phyloP scores from a whole-genome alignment of 768 basidiomycete genomes.

The Suillus fuscotomentosus region DNA sequence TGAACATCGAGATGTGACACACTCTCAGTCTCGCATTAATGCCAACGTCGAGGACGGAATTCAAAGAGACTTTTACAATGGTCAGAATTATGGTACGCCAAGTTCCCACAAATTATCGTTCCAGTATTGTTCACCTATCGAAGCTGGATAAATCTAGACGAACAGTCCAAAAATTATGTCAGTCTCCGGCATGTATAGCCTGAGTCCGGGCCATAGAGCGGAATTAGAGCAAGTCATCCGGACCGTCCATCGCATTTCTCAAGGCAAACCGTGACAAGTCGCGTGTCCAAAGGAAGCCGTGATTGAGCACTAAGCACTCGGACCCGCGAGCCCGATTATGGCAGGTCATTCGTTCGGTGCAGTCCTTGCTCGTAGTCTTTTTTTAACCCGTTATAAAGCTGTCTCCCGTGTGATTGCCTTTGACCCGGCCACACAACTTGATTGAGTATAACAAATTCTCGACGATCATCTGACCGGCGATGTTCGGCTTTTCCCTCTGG shows the following conservation, averaged over 20 bases:
- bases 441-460: constrained; percentile 27
- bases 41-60: constrained; percentile 14
- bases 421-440: constrained; percentile 27
- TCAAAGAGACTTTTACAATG: constrained; percentile 33
- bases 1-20: constrained; percentile 50
- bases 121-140: not conserved
- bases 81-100: constrained; percentile 23
- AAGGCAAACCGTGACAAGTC: constrained; percentile 4
- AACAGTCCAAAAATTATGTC: constrained; percentile 32
- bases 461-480: constrained; percentile 10
- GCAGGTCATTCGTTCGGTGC: constrained; percentile 32
- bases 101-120: not conserved
- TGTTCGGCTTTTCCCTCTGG: not conserved
- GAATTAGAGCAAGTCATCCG: constrained; percentile 36
- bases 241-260: constrained; percentile 16
- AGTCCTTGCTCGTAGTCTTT: not conserved
- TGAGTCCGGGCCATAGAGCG: constrained; percentile 30
- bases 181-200: constrained; percentile 30
- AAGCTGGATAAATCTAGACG: constrained; percentile 31
- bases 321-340: constrained; percentile 23
- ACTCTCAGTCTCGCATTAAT: constrained; percentile 24
- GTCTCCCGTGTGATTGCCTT: constrained; percentile 20
- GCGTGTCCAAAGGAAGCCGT: not conserved
- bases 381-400: constrained; percentile 16
- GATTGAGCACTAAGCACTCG: constrained; percentile 15